These are phyloP conservation scores for Tuber brumale DNA, from an alignment of 495 filamentous ascomycete genomes.

Conservation along the genomic window DNA sequence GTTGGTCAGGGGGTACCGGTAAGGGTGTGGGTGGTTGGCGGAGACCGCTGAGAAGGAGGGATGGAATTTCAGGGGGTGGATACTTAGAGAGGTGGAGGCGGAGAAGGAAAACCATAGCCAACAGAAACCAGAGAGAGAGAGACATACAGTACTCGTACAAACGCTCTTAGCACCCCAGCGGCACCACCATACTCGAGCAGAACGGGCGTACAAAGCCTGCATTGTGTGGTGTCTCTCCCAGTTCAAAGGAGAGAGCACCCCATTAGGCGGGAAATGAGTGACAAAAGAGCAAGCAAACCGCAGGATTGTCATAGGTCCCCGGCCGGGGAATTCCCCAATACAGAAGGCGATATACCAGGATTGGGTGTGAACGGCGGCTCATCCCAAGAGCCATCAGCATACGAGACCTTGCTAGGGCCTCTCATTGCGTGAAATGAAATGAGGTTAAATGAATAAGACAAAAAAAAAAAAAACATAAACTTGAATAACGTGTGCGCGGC, in stretches of 20 bases:
- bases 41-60: neutral
- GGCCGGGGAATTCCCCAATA: neutral
- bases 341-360: neutral
- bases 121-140: neutral
- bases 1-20: neutral
- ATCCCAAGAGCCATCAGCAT: neutral
- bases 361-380: neutral
- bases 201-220: neutral
- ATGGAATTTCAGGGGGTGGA: slow-evolving; percentile 31
- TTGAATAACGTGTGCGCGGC: neutral
- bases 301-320: neutral
- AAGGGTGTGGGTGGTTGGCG: neutral
- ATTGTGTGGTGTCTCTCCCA: neutral
- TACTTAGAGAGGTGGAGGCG: neutral
- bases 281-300: neutral
- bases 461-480: slow-evolving; percentile 1
- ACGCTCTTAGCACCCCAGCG: neutral
- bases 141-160: no score
- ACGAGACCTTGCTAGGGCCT: neutral
- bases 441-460: neutral
- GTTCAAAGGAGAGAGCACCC: neutral
- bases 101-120: neutral
- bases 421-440: slow-evolving; percentile 2
- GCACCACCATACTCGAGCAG: neutral
- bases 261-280: neutral